Conservation (phyloP, 345 rosid species). For the Bruguiera parviflora region DNA sequence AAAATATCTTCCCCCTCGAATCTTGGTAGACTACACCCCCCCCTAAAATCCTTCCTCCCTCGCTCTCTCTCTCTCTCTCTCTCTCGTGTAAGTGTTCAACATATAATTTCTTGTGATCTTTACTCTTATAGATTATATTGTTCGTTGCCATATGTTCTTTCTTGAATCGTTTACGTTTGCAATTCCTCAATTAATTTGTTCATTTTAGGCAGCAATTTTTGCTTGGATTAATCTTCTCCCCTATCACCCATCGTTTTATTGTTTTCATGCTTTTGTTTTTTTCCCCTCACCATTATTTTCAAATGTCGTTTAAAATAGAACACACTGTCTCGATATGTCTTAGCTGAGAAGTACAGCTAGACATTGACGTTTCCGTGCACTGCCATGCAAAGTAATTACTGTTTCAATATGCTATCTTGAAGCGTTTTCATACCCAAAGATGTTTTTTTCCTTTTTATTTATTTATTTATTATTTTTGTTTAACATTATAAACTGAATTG, state of each 20-base stretch:
- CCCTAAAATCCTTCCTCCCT: background rate
- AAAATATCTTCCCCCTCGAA: constrained; percentile 20
- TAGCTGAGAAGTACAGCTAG: constrained; percentile 22
- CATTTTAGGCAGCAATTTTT: background rate
- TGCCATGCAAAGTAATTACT: constrained; percentile 22
- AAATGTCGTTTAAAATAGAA: background rate
- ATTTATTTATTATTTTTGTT: too few relatives aligned
- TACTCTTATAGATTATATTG: background rate
- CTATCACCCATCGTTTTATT: constrained; percentile 3
- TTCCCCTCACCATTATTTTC: constrained; percentile 1
- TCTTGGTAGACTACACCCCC: constrained; percentile 14
- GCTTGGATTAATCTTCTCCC: background rate
- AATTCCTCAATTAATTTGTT: background rate
- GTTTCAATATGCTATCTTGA: background rate
- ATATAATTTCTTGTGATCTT: background rate
- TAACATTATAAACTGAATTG: too few relatives aligned
- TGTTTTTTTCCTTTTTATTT: background rate
- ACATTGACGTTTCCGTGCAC: constrained; percentile 33
- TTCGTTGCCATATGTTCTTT: too few relatives aligned
- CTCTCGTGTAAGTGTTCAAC: constrained; percentile 1
- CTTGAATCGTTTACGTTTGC: background rate
- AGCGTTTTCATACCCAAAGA: background rate
- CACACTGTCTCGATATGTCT: background rate
- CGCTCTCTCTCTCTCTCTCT: background rate
- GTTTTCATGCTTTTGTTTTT: constrained; percentile 9